These are phyloP conservation scores for Leptographium radiaticola DNA, from an alignment of 2,329 filamentous ascomycete genomes.

Conservation along the genomic window DNA sequence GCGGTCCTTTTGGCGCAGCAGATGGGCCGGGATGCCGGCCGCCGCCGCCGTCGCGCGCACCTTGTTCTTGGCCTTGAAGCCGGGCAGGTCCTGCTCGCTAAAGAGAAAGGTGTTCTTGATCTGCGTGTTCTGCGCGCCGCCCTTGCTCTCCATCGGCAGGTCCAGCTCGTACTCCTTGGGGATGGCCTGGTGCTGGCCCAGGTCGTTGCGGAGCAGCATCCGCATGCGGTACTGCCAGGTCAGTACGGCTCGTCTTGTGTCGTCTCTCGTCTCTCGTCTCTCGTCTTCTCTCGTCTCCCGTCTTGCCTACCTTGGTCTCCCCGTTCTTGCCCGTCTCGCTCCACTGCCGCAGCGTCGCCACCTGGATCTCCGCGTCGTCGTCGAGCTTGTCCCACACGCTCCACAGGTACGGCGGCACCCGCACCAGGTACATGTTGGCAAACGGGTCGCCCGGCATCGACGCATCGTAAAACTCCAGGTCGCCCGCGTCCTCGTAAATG, in stretches of 20 bases:
- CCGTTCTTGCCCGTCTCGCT: conserved; percentile 39
- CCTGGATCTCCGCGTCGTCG: conserved; percentile 68
- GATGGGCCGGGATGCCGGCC: conserved; percentile 44
- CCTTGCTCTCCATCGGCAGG: conserved; percentile 37
- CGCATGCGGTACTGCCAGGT: conserved; percentile 28
- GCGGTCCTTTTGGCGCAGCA: conserved; percentile 31
- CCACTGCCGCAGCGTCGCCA: conserved; percentile 60
- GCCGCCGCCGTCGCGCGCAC: conserved; percentile 41
- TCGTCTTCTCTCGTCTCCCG: background rate
- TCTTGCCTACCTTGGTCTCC: conserved; percentile 23
- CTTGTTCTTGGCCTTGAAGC: conserved; percentile 50
- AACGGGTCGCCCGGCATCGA: conserved; percentile 21
- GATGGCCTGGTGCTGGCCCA: conserved; percentile 57
- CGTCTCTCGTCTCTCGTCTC: background rate
- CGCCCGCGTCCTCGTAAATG: conserved; percentile 52
- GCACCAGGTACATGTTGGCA: conserved; percentile 54
- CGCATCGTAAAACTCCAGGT: conserved; percentile 42
- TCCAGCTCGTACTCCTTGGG: conserved; percentile 82
- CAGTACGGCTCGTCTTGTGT: too few relatives aligned
- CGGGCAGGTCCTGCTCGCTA: conserved; percentile 82
- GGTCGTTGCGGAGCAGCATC: conserved; percentile 55
- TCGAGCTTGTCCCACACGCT: conserved; percentile 64
- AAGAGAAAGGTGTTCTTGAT: conserved; percentile 85
- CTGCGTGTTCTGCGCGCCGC: conserved; percentile 25
- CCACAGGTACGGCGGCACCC: conserved; percentile 70